A percentile compares a stretch with the other conserved stretches of the same genome.
These are phyloP conservation scores for Penicillium griseofulvum DNA, from an alignment of 2,329 filamentous ascomycete genomes.

Conservation along the genomic window DNA sequence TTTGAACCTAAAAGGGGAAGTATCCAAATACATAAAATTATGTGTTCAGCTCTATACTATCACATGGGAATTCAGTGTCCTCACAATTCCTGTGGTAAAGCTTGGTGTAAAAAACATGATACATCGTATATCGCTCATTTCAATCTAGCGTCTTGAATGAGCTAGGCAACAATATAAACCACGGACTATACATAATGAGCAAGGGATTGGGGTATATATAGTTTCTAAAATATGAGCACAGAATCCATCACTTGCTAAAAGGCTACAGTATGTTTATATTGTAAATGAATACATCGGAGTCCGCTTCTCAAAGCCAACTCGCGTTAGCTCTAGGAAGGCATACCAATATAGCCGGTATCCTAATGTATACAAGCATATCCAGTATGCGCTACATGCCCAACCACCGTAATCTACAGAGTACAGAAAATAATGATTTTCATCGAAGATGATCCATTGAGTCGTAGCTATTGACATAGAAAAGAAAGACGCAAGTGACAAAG, in stretches of 20 bases:
- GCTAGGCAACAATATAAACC: too few species aligned
- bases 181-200: too few species aligned
- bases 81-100: not conserved
- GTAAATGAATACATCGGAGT: not conserved
- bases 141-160: too few species aligned
- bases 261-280: not conserved
- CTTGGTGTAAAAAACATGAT: not conserved
- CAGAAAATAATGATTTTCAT: not conserved
- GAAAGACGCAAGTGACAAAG: conserved; percentile 15
- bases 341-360: not conserved
- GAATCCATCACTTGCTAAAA: not conserved
- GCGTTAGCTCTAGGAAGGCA: not conserved
- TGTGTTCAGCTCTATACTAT: not conserved
- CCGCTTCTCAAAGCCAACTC: not conserved
- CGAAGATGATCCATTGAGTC: conserved; percentile 9
- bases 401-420: not conserved
- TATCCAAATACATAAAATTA: not conserved
- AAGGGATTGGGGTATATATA: not conserved
- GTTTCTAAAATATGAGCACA: not conserved
- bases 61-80: not conserved
- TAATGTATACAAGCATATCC: too few species aligned
- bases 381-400: too few species aligned
- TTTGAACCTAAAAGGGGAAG: not conserved
- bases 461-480: conserved; percentile 23
- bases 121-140: not conserved